These are phyloP conservation scores for Thelonectria olida DNA, from an alignment of 2,329 filamentous ascomycete genomes.

Conservation along the genomic window DNA sequence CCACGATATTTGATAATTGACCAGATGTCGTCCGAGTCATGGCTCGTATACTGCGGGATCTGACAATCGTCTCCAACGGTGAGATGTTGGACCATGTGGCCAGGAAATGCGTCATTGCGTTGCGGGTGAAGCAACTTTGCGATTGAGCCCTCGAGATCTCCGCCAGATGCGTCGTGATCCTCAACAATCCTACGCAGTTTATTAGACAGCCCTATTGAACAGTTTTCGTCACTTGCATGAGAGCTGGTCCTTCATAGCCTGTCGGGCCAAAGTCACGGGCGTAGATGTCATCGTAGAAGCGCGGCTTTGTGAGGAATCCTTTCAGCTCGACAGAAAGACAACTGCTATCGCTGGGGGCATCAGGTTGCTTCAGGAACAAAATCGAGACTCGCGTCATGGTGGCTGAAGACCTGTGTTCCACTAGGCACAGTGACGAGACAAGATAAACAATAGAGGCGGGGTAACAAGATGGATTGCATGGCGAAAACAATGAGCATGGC, in stretches of 20 bases:
- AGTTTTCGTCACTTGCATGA: background rate
- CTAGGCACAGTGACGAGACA: background rate
- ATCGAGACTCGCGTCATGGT: constrained; percentile 2
- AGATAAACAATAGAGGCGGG: background rate
- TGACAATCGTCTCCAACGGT: background rate
- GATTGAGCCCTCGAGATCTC: background rate
- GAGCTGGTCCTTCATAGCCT: background rate
- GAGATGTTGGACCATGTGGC: background rate
- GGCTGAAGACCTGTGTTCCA: background rate
- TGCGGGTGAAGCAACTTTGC: background rate
- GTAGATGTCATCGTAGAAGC: background rate
- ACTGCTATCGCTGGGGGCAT: background rate
- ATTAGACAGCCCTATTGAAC: background rate
- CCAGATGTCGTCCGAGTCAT: constrained; percentile 8
- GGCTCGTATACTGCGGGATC: background rate
- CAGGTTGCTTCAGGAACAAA: background rate
- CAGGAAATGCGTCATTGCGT: background rate
- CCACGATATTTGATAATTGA: constrained; percentile 17
- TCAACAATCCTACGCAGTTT: background rate
- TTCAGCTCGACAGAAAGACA: background rate
- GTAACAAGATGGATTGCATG: background rate
- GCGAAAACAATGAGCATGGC: background rate
- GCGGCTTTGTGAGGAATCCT: background rate
- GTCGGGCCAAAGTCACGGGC: background rate
- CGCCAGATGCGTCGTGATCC: background rate